Base-by-base conservation (phyloP, 345 rosid species). In the Hypericum androsaemum region DNA sequence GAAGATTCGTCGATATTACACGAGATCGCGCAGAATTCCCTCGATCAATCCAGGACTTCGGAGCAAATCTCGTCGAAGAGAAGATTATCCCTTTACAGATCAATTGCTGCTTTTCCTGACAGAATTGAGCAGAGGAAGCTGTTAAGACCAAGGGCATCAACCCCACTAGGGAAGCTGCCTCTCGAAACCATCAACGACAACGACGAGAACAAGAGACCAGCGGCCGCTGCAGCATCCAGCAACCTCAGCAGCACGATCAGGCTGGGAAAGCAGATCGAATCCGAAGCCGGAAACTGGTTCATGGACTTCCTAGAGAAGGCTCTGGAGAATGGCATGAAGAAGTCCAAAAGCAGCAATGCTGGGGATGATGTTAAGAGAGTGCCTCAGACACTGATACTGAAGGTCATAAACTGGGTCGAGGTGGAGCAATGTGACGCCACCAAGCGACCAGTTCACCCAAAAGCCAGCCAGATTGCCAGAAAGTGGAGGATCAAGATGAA, bases 281-380 rank as follows among this genome's bases (percentile, higher is more conserved):
- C 64, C 2, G 98, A 88, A 74, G 86, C 98, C 7, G 95, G 85
- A 37, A 71, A 66, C 39, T 92, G 97, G 97, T 92, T 92, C 48
- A 88, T 92, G 94, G 90, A 77, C 7, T 88, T 92, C 62, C 43
- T 85, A 0, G 94, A 92, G 66, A 88, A 70, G 62, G 80, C 85
- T 32, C 41, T 88, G 41, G 95, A 81, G 58, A 72, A 62, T 12
- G 94, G 98, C 0, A 65, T 81, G 80, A 84, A 81, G 86, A 88
- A 81, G 64, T 56, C 76, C 5, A 80, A 64, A 66, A 79, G 65
- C 37, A 47, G 67, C 0, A 55, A 42, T 12, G 76, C 74, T 51
- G 83, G 58, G 57, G 82, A 71, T 44, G 67, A 36, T 10, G 72
- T 72, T 68, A 65, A 54, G 53, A 79, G 70, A 57, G 85, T 88